Base-by-base conservation (phyloP, 2,329 filamentous ascomycete species). In the Penicillium sp. region DNA sequence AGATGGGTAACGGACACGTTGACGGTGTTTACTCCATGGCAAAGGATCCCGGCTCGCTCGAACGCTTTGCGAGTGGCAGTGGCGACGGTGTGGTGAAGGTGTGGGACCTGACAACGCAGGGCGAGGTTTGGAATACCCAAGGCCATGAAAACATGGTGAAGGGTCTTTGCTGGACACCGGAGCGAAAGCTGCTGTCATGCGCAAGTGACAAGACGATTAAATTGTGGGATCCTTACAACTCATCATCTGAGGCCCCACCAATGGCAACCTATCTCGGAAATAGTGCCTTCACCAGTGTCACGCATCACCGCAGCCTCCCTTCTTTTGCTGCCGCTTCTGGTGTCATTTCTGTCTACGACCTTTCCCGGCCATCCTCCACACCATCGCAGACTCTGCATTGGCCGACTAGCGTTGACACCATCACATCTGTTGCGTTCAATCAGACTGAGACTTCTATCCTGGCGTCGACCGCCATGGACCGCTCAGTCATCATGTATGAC, bases 101-200 rank as follows among this genome's bases (percentile, higher is more conserved):
- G 34, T 96, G 92, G 92, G 88, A 95, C 74, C 78, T 94, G 64
- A 84, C 86, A 9, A 87, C 81, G 59, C 80, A 85, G 55, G 85
- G 89, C 29, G 88, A 94, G 70, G 81, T 88, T 46, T 93, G 89
- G 87, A 82, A 89, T 66, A 83, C 84, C 3, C 85, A 89, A 61
- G 93, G 92, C 24, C 95, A 99, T 72, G 90, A 96, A 66, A 96
- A 96, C 65, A 88, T 97, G 43, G 90, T 97, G 65, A 96, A 96
- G 79, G 89, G 89, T 14, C 81, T 97, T 71, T 89, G 87, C 65
- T 99, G 93, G 89, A 96, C 92, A 3, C 83, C 85, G 43, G 90
- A 96, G 66, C 84, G 87, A 69, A 93, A 92, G 71, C 80, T 97
- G 14, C 78, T 97, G 45, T 93, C 90, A 2, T 97, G 92, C 71